These are phyloP conservation scores for Kalanchoe fedtschenkoi DNA, from an alignment of 164 flowering plant species.

Conservation along the genomic window DNA sequence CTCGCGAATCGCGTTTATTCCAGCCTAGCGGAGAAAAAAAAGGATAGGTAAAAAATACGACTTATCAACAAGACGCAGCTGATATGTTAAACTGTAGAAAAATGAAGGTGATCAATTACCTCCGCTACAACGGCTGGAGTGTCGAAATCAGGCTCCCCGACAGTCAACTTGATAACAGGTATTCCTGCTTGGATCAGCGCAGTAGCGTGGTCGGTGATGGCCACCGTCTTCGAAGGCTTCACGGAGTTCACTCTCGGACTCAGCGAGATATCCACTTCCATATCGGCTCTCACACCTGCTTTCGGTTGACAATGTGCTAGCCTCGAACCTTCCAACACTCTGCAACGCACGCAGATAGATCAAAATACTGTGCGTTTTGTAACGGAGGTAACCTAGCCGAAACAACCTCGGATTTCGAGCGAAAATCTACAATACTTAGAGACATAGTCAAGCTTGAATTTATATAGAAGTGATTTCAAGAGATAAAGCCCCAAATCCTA, in stretches of 20 bases:
- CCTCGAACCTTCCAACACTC: not conserved
- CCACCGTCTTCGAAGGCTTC: slow-evolving; percentile 86
- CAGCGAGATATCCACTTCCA: slow-evolving; percentile 51
- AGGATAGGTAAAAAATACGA: not conserved
- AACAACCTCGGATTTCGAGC: not conserved
- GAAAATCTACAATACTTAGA: not conserved
- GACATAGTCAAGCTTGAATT: too few relatives aligned
- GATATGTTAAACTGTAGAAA: not conserved
- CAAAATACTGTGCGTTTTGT: too few relatives aligned
- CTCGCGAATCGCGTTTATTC: slow-evolving; percentile 87
- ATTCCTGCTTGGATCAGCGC: slow-evolving; percentile 86
- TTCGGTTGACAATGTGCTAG: slow-evolving; percentile 11
- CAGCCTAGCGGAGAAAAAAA: slow-evolving; percentile 44
- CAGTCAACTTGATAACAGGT: slow-evolving; percentile 80
- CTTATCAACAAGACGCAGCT: not conserved
- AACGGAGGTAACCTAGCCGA: too few relatives aligned
- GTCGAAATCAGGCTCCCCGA: slow-evolving; percentile 97
- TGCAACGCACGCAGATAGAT: not conserved
- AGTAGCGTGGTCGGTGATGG: slow-evolving; percentile 80
- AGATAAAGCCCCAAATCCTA: too few relatives aligned
- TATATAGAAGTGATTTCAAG: too few relatives aligned
- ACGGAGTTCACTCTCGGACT: slow-evolving; percentile 88
- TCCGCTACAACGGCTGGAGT: slow-evolving; percentile 73
- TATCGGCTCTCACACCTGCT: slow-evolving; percentile 30
- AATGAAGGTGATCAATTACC: slow-evolving; percentile 28